Evolutionary conservation across 1,284 basidiomycete species (phyloP), one percentile per base, ranked within the genome.

Genomic region (Trametes sp.): DNA sequence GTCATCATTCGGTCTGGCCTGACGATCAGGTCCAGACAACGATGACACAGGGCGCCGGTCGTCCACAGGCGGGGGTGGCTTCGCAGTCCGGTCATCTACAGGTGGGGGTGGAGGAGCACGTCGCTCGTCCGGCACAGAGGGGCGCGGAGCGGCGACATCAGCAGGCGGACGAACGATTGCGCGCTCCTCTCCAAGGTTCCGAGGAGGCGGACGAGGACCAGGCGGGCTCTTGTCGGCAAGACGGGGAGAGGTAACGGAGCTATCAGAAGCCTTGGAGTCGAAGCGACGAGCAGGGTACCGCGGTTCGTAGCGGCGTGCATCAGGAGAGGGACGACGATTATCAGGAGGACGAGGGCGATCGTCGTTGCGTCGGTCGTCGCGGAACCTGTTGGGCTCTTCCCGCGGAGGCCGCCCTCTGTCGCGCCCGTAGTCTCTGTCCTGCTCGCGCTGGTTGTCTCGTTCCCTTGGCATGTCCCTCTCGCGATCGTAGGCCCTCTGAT

Each of bases 391-490:
- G 54, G 68, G 63, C 41, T 73, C 71, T n/a, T 54, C 46, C 2
- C 52, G 45, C 1, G 29, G 41, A 2, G 31, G 45, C 5, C 66
- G 66, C 21, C 70, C 69, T 42, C 73, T 57, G 52, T 72, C 73
- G 26, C 72, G 64, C 31, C 73, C 70, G n/a, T 64, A 57, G 35
- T 74, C 70, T 41, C 63, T 62, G 13, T 72, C 68, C 35, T 65
- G 62, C 23, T 75, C 73, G 26, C 70, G 69, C 16, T 74, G 66
- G 28, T 63, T 62, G n/a, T 74, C 73, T 23, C 70, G 69, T 16
- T 74, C 72, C 46, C 73, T 63, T 2, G 70, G 69, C 6, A 71
- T 67, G 16, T 71, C 69, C 8, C 73, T 67, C 11, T 76, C 74
- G 38, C 69, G 62, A 16, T 71, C 69, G 56, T 61, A 61, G 1